Base-by-base conservation (phyloP, 2,329 filamentous ascomycete genomes). In the Dactylellina sp. region DNA sequence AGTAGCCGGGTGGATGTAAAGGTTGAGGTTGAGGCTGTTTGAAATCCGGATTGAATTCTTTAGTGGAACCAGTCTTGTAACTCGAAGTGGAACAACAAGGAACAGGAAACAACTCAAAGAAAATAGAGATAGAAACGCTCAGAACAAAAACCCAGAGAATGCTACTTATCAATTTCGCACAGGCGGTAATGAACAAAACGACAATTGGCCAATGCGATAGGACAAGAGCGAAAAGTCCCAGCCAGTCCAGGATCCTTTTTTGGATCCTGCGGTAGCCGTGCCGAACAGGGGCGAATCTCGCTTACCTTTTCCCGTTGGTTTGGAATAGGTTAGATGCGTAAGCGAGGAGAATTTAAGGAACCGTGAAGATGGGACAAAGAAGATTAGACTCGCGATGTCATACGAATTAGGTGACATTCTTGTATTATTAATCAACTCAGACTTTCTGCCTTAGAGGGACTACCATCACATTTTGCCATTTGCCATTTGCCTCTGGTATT, bases 211-310 rank as follows among this genome's bases (percentile, higher is more conserved):
- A 56, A 65, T 47, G 39, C 39, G 39, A 55, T 16, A 16, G 40
- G 1, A 24, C 42, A 9, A 35, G 7, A 18, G n/a, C 12, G 14
- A 24, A 35, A 28, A 35, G 39, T 32, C n/a, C n/a, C n/a, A n/a
- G 24, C 39, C 28, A 14, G 37, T 37, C 11, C 9, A 35, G n/a
- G 44, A 18, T 24, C 18, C 40, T 37, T 37, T n/a, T 24, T 55
- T 63, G 57, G 66, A 62, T 71, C 66, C 66, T 71, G 57, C 59
- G n/a, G 57, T 70, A 70, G 55, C 64, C 40, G 46, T 20, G 18
- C 7, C 20, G 20, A 47, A 20, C 16, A 47, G 42, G 42, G 49
- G 25, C 14, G 20, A 22, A 9, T 14, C 22, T 16, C 49, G 28
- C 49, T 52, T 52, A 52, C 49, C 49, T 37, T 2, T 52, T 52